Conservation (phyloP, 73 alveolate genomes). For the Symbiodinium natans region DNA sequence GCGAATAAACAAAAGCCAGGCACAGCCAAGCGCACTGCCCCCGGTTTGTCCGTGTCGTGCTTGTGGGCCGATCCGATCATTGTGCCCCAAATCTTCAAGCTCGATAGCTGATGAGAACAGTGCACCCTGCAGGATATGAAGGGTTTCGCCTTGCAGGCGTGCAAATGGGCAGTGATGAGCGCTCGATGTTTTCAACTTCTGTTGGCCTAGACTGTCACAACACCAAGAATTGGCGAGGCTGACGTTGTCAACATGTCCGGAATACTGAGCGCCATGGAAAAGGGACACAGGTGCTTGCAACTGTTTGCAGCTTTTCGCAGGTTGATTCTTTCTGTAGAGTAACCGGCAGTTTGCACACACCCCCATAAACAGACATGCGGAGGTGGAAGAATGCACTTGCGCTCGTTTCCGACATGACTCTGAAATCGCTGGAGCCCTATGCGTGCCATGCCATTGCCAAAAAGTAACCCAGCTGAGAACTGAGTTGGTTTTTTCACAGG, state of each 20-base stretch:
- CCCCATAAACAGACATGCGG: background rate
- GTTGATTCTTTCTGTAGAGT: background rate
- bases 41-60: no score
- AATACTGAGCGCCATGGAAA: slow-evolving; percentile 70
- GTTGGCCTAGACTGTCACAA: background rate
- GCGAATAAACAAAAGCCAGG: no score
- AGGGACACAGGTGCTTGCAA: slow-evolving; percentile 30
- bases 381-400: background rate
- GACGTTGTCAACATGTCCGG: slow-evolving; percentile 29
- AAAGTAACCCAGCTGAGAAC: no score
- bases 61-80: no score
- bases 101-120: no score
- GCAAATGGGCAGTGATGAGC: no score
- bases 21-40: no score
- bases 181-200: background rate
- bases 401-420: background rate
- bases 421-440: background rate
- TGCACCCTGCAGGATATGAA: background rate
- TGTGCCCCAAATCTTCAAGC: no score
- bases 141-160: background rate
- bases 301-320: background rate
- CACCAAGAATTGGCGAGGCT: slow-evolving; percentile 9
- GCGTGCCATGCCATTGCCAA: background rate
- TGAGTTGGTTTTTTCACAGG: no score
- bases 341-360: background rate